These are phyloP conservation scores for Penicillium sp. DNA, from an alignment of 2,329 filamentous ascomycete species.

Conservation along the genomic window DNA sequence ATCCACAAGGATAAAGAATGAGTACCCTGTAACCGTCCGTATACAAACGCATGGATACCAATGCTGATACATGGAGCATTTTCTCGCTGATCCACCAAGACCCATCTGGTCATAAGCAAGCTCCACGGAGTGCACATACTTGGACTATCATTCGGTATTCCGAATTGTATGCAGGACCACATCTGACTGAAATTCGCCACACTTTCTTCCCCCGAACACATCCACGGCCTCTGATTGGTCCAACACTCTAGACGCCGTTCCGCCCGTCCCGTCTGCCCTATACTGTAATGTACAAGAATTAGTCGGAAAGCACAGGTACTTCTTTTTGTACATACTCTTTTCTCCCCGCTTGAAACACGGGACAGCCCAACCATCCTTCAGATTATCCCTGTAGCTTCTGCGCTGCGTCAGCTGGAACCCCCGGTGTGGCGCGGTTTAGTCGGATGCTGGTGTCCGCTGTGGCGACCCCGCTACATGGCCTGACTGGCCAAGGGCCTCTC, in stretches of 20 bases:
- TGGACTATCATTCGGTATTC: not conserved
- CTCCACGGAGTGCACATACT: not conserved
- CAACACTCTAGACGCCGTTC: not conserved
- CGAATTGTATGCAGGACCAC: slow-evolving; percentile 1
- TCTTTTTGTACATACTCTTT: not conserved
- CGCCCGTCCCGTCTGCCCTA: slow-evolving; percentile 7
- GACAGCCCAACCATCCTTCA: not conserved
- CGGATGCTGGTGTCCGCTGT: not conserved
- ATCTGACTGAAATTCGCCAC: slow-evolving; percentile 19
- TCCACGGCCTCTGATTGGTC: slow-evolving; percentile 2
- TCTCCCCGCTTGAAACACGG: not conserved
- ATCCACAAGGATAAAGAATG: not conserved
- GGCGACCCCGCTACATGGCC: not conserved
- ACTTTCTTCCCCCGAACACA: slow-evolving; percentile 7
- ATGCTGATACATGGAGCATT: not conserved
- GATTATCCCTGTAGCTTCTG: not conserved
- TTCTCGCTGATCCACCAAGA: not conserved
- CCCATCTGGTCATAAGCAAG: not conserved
- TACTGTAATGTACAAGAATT: not conserved
- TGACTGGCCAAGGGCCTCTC: not conserved
- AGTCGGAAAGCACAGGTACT: not conserved
- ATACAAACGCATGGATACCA: not conserved
- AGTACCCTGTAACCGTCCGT: not conserved
- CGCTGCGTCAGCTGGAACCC: not conserved
- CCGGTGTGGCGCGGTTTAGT: not conserved